Evolutionary conservation across 495 filamentous ascomycete species (phyloP).

Genomic region (Penicillium samsonianum): DNA sequence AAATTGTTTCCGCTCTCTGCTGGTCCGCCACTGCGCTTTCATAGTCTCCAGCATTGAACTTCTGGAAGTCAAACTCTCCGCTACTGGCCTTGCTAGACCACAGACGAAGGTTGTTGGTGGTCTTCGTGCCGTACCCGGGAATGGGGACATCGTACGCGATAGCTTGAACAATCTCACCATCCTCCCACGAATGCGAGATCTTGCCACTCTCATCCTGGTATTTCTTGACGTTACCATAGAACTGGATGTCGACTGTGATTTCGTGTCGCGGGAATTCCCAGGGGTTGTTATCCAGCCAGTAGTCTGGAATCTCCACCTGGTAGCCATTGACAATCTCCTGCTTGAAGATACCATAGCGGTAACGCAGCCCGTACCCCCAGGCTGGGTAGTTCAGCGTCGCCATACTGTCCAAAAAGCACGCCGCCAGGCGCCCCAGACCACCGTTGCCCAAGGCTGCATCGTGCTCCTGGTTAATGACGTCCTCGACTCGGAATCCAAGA

Average conservation of each 20-base stretch:
- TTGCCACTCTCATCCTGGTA: slow-evolving; percentile 75
- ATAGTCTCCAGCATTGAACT: slow-evolving; percentile 98
- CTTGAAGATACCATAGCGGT: slow-evolving; percentile 98
- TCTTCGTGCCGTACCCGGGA: slow-evolving; percentile 83
- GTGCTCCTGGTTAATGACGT: slow-evolving; percentile 91
- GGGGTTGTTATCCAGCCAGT: slow-evolving; percentile 99
- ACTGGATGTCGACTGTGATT: slow-evolving; percentile 92
- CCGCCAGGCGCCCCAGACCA: slow-evolving; percentile 89
- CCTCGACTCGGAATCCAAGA: slow-evolving; percentile 94
- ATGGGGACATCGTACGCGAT: slow-evolving; percentile 96
- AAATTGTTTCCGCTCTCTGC: slow-evolving; percentile 95
- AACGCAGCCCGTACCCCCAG: slow-evolving; percentile 95
- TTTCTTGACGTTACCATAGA: slow-evolving; percentile 82
- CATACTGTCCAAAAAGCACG: slow-evolving; percentile 94
- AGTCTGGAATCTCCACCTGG: slow-evolving; percentile 96
- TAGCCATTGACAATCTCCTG: slow-evolving; percentile 98
- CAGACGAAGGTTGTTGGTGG: slow-evolving; percentile 92
- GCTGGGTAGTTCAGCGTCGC: slow-evolving; percentile 93
- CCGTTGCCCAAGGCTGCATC: slow-evolving; percentile 97
- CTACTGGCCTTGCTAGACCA: slow-evolving; percentile 97
- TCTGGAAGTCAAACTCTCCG: slow-evolving; percentile 98
- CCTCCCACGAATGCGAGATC: slow-evolving; percentile 73
- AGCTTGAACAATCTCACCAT: slow-evolving; percentile 88
- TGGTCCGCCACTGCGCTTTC: slow-evolving; percentile 96
- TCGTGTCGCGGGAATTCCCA: slow-evolving; percentile 98